phyloP scores from a whole-genome alignment of 2,329 filamentous ascomycete species.

The Hymenotorrendiella dingleyae region DNA sequence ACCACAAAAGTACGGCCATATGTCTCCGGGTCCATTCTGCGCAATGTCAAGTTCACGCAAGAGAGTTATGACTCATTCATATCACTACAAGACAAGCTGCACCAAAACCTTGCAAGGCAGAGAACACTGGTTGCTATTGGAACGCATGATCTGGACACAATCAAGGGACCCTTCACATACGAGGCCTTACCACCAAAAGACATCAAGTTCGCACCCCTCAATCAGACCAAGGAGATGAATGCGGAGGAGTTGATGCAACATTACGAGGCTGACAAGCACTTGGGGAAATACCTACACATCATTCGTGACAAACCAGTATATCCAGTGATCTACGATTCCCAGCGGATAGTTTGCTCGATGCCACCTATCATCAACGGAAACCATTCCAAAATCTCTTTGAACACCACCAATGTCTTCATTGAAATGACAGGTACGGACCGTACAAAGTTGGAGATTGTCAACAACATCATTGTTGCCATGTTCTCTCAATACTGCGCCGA shows the following conservation, averaged over 20 bases:
- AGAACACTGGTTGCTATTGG: constrained; percentile 94
- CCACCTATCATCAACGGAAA: constrained; percentile 97
- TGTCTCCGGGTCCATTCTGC: constrained; percentile 81
- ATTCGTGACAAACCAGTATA: constrained; percentile 92
- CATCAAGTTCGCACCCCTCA: constrained; percentile 85
- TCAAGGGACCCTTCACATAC: constrained; percentile 94
- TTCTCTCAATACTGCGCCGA: constrained; percentile 89
- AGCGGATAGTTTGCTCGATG: constrained; percentile 81
- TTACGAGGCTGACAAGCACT: constrained; percentile 90
- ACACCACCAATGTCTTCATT: constrained; percentile 93
- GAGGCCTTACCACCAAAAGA: constrained; percentile 87
- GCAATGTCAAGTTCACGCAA: constrained; percentile 86
- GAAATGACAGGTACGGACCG: constrained; percentile 94
- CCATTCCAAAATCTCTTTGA: constrained; percentile 88
- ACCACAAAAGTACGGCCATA: constrained; percentile 79
- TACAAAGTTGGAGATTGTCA: constrained; percentile 94
- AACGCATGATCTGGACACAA: constrained; percentile 90
- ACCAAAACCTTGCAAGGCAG: constrained; percentile 91
- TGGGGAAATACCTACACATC: constrained; percentile 87
- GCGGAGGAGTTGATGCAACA: constrained; percentile 86
- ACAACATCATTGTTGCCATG: constrained; percentile 94
- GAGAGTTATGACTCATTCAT: constrained; percentile 97
- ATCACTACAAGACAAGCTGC: constrained; percentile 92
- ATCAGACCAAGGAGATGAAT: constrained; percentile 85
- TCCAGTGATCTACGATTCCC: constrained; percentile 89